These are phyloP conservation scores for Theobroma grandiflorum DNA, from an alignment of 441 rosid species.

Conservation along the genomic window DNA sequence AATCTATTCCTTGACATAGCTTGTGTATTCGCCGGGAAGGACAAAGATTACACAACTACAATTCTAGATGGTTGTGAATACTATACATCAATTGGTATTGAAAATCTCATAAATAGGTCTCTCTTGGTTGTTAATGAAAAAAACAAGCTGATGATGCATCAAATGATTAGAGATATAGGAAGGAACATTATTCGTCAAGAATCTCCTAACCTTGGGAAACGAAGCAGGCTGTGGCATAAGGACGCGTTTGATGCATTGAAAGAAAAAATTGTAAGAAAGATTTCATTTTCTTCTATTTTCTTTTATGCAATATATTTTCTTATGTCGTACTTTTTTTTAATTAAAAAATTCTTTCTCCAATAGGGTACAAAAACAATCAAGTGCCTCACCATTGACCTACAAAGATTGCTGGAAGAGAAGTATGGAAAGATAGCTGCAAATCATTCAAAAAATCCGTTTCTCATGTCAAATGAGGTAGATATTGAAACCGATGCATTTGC, in stretches of 20 bases:
- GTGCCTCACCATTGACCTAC: not conserved
- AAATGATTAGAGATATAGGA: too few relatives aligned
- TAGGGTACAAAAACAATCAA: not conserved
- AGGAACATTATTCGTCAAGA: constrained; percentile 32
- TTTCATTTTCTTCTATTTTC: constrained; percentile 16
- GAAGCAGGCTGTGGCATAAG: constrained; percentile 39
- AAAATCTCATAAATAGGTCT: constrained; percentile 31
- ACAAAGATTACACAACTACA: too few relatives aligned
- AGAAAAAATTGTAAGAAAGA: constrained; percentile 20
- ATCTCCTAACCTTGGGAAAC: constrained; percentile 38
- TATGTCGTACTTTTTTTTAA: not conserved
- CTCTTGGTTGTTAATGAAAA: constrained; percentile 36
- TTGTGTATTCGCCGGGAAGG: too few relatives aligned
- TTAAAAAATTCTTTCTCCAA: not conserved
- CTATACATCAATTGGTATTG: constrained; percentile 12
- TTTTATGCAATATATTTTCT: not conserved
- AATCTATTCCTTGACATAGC: too few relatives aligned
- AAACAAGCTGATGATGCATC: not conserved
- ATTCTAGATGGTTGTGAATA: too few relatives aligned
- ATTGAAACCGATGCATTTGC: constrained; percentile 8
- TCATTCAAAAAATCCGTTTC: not conserved
- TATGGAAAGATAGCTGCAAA: not conserved
- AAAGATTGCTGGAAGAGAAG: not conserved
- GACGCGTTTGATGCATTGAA: not conserved
- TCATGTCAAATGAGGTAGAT: constrained; percentile 5